A percentile compares a stretch with the other conserved stretches of the same genome.
Conservation (phyloP, 345 rosid species). For the Linum trigynum region DNA sequence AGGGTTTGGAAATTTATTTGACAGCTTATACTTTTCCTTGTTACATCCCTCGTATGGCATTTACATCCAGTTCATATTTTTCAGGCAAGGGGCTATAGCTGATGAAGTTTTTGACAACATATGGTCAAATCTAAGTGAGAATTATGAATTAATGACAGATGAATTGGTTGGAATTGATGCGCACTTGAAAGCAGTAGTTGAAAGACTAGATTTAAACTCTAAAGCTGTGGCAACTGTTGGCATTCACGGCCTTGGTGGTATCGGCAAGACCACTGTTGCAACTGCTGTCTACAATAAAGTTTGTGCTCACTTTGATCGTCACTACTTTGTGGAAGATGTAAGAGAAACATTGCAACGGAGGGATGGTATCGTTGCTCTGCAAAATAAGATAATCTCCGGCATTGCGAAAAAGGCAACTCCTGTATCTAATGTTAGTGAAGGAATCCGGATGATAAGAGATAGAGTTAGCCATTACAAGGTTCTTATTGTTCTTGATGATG, state of each 20-base stretch:
- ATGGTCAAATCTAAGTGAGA: not conserved
- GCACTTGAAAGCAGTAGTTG: not conserved
- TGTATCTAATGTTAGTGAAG: not conserved
- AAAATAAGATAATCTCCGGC: not conserved
- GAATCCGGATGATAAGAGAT: not conserved
- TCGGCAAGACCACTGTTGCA: not conserved
- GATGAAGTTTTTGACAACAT: not conserved
- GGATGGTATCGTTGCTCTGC: not conserved
- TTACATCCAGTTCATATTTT: no score
- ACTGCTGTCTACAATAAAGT: not conserved
- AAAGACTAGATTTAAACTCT: not conserved
- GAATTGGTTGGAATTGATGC: not conserved
- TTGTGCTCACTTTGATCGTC: not conserved
- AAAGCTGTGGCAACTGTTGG: not conserved
- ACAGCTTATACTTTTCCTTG: not conserved
- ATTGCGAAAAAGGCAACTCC: not conserved
- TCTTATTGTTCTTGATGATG: conserved; percentile 1
- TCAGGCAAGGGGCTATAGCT: not conserved
- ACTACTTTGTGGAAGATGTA: not conserved
- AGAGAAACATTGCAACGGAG: not conserved
- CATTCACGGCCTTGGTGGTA: not conserved
- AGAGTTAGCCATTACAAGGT: not conserved
- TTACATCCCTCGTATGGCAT: not conserved
- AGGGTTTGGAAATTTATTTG: not conserved
- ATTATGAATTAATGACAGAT: not conserved